These are phyloP conservation scores for Cryphonectria carpinicola DNA, from an alignment of 2,329 filamentous ascomycete species.

Conservation along the genomic window DNA sequence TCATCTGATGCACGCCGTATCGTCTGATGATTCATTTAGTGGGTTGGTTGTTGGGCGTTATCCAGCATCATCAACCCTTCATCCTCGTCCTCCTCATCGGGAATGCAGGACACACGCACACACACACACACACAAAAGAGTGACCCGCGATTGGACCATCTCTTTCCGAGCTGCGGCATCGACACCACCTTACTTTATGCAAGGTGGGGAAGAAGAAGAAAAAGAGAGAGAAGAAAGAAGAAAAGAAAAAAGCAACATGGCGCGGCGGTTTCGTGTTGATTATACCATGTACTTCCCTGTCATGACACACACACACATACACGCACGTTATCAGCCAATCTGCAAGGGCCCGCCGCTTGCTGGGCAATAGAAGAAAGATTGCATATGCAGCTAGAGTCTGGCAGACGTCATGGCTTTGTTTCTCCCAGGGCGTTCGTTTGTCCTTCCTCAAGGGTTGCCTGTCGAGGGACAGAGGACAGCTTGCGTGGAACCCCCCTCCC, in stretches of 20 bases:
- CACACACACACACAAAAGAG: too few species aligned
- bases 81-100: not conserved
- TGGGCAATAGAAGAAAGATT: not conserved
- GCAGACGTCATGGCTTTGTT: conserved; percentile 10
- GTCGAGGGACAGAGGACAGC: not conserved
- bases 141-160: not conserved
- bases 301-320: not conserved
- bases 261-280: too few species aligned
- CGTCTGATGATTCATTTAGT: not conserved
- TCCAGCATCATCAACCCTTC: not conserved
- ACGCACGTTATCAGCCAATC: not conserved
- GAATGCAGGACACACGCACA: not conserved
- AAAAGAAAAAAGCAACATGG: too few species aligned
- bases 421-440: not conserved
- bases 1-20: not conserved
- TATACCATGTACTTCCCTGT: not conserved
- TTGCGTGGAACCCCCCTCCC: too few species aligned
- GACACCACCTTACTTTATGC: conserved; percentile 1
- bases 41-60: not conserved
- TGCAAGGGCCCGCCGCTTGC: not conserved
- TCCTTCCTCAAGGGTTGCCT: conserved; percentile 10
- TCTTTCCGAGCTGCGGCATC: too few species aligned
- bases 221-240: too few species aligned
- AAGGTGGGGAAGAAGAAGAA: not conserved
- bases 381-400: conserved; percentile 1